phyloP scores from a whole-genome alignment of 1,139 yeast genomes.

The Yamadazyma trypodendri region DNA sequence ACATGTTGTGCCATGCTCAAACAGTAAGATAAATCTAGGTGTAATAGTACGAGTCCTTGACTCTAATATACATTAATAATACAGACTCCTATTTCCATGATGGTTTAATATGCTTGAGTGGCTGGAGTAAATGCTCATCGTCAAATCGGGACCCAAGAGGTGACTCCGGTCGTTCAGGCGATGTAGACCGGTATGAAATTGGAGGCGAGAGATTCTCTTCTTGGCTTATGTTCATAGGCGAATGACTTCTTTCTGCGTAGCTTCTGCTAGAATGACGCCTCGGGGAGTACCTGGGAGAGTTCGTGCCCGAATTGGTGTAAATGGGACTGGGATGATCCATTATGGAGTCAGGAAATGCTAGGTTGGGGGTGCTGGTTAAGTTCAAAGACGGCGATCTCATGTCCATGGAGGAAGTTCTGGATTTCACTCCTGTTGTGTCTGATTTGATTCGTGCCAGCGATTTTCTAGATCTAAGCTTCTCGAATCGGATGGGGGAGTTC shows the following conservation, averaged over 20 bases:
- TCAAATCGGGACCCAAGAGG: constrained; percentile 38
- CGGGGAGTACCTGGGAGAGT: constrained; percentile 1
- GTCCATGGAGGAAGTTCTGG: constrained; percentile 11
- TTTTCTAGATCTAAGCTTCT: constrained; percentile 1
- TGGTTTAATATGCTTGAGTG: constrained; percentile 23
- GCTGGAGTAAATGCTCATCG: constrained; percentile 31
- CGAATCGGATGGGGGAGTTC: constrained; percentile 9
- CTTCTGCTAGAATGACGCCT: constrained; percentile 1
- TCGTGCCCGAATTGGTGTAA: constrained; percentile 2
- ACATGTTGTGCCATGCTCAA: too few species aligned
- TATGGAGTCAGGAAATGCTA: constrained; percentile 15
- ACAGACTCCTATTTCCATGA: constrained; percentile 25
- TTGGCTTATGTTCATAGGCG: neutral
- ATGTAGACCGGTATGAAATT: constrained; percentile 24
- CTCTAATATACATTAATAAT: constrained; percentile 6
- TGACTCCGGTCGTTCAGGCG: constrained; percentile 36
- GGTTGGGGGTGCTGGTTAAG: constrained; percentile 15
- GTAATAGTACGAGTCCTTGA: too few species aligned
- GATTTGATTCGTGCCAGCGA: constrained; percentile 9
- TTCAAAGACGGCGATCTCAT: constrained; percentile 14
- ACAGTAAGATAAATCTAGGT: too few species aligned
- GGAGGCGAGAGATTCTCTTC: constrained; percentile 5
- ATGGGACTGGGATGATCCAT: neutral
- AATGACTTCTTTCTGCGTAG: constrained; percentile 4
- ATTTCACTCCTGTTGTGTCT: constrained; percentile 9